Base-by-base conservation (phyloP, 2,329 filamentous ascomycete genomes). In the Fusarium sp. region DNA sequence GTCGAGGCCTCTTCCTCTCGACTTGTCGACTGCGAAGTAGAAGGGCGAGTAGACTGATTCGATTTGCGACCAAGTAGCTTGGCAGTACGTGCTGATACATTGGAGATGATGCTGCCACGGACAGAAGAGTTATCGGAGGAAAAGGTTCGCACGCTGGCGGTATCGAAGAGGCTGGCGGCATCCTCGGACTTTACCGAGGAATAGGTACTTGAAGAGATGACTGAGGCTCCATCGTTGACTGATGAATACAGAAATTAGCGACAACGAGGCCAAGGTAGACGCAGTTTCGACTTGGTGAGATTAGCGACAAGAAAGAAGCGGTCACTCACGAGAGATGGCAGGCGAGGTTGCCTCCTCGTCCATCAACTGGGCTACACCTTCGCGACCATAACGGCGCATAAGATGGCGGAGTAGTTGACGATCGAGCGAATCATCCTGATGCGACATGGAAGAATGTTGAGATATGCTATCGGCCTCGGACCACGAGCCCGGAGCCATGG, bases 51-150 rank as follows among this genome's bases (percentile, higher is more conserved):
- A 54, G 75, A 72, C 41, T 77, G 70, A 50, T 72, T 67, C 16
- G 45, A 50, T 63, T 74, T 81, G 57, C 83, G 78, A 25, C 80
- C 76, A 41, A 83, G 76, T 10, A 83, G 67, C 70, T 83, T 83
- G 37, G 82, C 81, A 13, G 81, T 82, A 60, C 81, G 79, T 18
- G 81, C 79, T 14, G 82, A 83, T n/a, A 84, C 80, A 68, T 83
- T 84, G 43, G 83, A 84, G 35, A 84, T 80, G 68, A 85, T 83
- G 69, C 83, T 84, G 50, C 82, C 81, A 18, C 82, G 81, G 20
- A 82, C 81, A 25, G 82, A 84, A 14, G 82, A 83, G 43, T 83
- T 80, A 71, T 85, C 84, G 62, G 83, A 85, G 32, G 83, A 84
- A 58, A 82, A 81, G 30, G 83, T 81, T 37, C 81, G 79, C 59